phyloP scores from a whole-genome alignment of 441 rosid species.

The Manihot esculenta region DNA sequence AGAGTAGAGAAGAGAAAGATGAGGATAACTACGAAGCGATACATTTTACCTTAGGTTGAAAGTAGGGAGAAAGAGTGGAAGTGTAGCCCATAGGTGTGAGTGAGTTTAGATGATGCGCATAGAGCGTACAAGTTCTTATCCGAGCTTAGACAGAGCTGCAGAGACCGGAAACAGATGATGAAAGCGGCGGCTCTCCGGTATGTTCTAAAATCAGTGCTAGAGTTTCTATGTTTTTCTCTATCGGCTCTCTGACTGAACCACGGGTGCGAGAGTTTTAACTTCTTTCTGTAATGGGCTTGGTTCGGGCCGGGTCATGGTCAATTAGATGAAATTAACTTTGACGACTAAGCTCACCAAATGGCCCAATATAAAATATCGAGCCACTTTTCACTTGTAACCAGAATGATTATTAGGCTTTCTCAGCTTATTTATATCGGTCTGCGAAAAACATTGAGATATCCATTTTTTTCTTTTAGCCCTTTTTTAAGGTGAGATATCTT shows the following conservation, averaged over 20 bases:
- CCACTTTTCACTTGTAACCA: no score
- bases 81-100: slow-evolving; percentile 41
- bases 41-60: slow-evolving; percentile 36
- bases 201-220: no score
- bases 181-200: background rate
- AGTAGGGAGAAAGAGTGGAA: slow-evolving; percentile 37
- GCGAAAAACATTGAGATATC: no score
- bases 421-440: no score
- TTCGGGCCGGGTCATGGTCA: background rate
- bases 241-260: background rate
- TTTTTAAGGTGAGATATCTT: no score
- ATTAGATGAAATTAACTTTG: no score
- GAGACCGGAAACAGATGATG: background rate
- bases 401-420: no score
- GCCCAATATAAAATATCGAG: no score
- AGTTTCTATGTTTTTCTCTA: background rate
- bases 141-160: slow-evolving; percentile 4
- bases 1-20: background rate
- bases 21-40: background rate
- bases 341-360: no score
- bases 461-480: no score
- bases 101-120: slow-evolving; percentile 29
- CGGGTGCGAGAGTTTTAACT: no score
- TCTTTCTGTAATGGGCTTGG: background rate
- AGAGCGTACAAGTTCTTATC: slow-evolving; percentile 1